These are phyloP conservation scores for Ziziphus jujuba DNA, from an alignment of 306 rosid genomes.

Conservation along the genomic window DNA sequence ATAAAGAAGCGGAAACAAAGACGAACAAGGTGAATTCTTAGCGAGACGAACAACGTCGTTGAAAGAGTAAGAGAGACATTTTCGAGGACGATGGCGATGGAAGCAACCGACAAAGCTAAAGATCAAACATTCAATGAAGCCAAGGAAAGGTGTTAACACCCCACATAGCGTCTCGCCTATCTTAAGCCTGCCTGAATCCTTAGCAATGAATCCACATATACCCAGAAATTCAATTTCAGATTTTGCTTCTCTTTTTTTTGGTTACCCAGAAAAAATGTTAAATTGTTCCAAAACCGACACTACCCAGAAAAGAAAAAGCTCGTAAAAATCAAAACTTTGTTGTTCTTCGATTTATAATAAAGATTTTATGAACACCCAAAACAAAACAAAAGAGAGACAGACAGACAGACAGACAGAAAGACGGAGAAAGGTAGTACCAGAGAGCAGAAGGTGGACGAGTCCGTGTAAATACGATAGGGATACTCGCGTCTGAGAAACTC, in stretches of 20 bases:
- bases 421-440: constrained; percentile 23
- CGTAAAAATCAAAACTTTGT: not conserved
- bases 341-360: too few relatives aligned
- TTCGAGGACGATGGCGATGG: constrained; percentile 11
- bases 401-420: too few relatives aligned
- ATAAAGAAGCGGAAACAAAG: not conserved
- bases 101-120: constrained; percentile 48
- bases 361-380: too few relatives aligned
- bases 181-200: constrained; percentile 42
- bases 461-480: not conserved
- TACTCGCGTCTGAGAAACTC: too few relatives aligned
- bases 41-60: constrained; percentile 54
- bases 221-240: not conserved
- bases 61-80: constrained; percentile 19
- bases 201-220: not conserved
- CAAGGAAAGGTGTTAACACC: constrained; percentile 45
- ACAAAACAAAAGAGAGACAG: not conserved
- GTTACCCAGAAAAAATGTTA: too few relatives aligned
- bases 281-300: too few relatives aligned
- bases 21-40: constrained; percentile 52
- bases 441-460: constrained; percentile 10
- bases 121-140: constrained; percentile 38
- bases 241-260: not conserved
- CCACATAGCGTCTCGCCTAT: constrained; percentile 44
- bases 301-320: too few relatives aligned